Base-by-base conservation (phyloP, 192 early-diverging fungal species). In the Rhizoclosmatium globosum region DNA sequence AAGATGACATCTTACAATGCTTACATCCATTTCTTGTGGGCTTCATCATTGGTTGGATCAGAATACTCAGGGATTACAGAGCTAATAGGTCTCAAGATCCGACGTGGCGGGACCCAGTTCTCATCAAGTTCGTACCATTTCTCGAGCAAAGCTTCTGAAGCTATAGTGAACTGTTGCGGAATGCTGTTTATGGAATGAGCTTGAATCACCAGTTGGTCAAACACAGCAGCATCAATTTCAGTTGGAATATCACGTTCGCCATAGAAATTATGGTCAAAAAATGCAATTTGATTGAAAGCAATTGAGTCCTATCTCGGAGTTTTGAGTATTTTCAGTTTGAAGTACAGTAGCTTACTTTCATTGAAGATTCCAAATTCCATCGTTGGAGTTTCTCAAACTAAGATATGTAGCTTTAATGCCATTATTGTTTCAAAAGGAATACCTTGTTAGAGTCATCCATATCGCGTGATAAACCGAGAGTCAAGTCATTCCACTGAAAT, bases 121-220 rank as follows among this genome's bases (percentile, higher is more conserved):
- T 78, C 68, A 45, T 78, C 77, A 3, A 78, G 45, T 17, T n/a
- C 38, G 45, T 78, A 78, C 65, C 77, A 78, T 23, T 17, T 19
- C 6, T 78, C 43, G 46, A 78, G 15, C 17, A 70, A 60, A 3
- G 15, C 57, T 2, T 21, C 15, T 15, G 77, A 38, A 43, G 67
- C 21, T 19, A 50, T 42, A 11, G 13, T 68, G 44, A 19, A 21
- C 59, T 11, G 39, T 64, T 47, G 44, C 7, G 7, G 41, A 65
- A 31, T 31, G 19, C 21, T 39, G 13, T 68, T 11, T 44, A 77
- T 17, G 44, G 41, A 59, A 3, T 59, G 9, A n/a, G 44, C 38
- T 71, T 78, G 77, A 19, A 45, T 6, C 7, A 60, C 9, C 9
- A 78, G 17, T 44, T 46, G 44, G 11, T 78, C 43, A 13, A 69